Evolutionary conservation across 169 alveolate genomes (phyloP).

Genomic region (Plasmodium reichenowi): DNA sequence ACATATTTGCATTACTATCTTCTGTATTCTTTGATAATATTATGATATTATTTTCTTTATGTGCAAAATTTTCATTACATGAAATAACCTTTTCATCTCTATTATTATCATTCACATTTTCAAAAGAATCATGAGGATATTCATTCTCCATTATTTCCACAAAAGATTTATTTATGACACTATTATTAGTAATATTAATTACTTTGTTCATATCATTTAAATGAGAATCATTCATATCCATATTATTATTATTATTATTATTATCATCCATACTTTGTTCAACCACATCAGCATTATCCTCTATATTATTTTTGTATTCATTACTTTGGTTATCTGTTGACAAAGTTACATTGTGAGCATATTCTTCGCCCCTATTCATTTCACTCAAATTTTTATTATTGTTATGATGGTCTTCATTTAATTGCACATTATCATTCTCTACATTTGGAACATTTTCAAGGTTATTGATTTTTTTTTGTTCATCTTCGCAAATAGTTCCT

Average conservation of each 20-base stretch:
- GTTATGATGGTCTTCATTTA: too few species aligned
- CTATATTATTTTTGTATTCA: too few species aligned
- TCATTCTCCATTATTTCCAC: not conserved
- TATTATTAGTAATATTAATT: not conserved
- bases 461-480: too few species aligned
- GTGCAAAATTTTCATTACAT: not conserved
- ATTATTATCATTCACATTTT: not conserved
- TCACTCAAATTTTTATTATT: too few species aligned
- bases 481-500: too few species aligned
- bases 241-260: not conserved
- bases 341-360: too few species aligned
- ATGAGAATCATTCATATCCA: not conserved
- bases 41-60: conserved; percentile 2
- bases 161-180: not conserved
- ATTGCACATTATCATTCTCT: too few species aligned
- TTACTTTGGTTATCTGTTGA: too few species aligned
- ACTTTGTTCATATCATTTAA: conserved; percentile 4
- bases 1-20: not conserved
- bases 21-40: conserved; percentile 18
- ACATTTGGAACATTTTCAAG: too few species aligned
- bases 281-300: too few species aligned
- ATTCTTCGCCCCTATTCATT: too few species aligned
- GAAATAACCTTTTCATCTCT: not conserved
- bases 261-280: too few species aligned
- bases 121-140: not conserved